phyloP scores from a whole-genome alignment of 2,329 filamentous ascomycete species.

The Pezicula neosporulosa region DNA sequence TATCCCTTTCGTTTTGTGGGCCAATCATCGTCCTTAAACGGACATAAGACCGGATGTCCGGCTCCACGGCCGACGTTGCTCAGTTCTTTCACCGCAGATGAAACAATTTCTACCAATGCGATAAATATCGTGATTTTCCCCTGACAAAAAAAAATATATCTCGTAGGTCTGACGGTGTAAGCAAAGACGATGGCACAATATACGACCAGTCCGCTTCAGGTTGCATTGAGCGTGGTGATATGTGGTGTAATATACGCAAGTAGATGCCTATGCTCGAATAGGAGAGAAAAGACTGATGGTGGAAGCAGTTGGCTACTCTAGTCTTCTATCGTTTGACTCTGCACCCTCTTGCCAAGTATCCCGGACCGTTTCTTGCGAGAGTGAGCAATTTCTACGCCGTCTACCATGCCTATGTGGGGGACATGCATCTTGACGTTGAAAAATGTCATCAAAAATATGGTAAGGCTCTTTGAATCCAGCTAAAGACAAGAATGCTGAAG shows the following conservation, averaged over 20 bases:
- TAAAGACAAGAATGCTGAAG: neutral
- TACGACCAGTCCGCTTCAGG: no score
- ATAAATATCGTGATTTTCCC: no score
- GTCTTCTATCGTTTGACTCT: constrained; percentile 12
- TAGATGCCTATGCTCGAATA: neutral
- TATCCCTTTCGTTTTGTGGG: no score
- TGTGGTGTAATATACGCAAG: neutral
- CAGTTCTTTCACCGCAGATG: no score
- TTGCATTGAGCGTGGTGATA: neutral
- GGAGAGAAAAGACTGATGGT: neutral
- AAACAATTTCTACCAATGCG: no score
- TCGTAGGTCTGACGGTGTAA: no score
- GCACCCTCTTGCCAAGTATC: constrained; percentile 30
- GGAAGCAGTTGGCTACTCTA: constrained; percentile 37
- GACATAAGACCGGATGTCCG: no score
- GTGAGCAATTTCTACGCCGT: constrained; percentile 22
- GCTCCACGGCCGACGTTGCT: no score
- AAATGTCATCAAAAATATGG: constrained; percentile 31
- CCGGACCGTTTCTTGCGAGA: constrained; percentile 27
- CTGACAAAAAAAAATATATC: no score
- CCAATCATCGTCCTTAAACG: no score
- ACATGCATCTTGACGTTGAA: constrained; percentile 30
- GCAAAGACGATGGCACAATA: no score
- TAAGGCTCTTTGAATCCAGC: constrained; percentile 10
- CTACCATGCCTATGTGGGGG: constrained; percentile 30